Evolutionary conservation across 2,329 filamentous ascomycete species (phyloP).

Genomic region (Alternaria gansuensis): DNA sequence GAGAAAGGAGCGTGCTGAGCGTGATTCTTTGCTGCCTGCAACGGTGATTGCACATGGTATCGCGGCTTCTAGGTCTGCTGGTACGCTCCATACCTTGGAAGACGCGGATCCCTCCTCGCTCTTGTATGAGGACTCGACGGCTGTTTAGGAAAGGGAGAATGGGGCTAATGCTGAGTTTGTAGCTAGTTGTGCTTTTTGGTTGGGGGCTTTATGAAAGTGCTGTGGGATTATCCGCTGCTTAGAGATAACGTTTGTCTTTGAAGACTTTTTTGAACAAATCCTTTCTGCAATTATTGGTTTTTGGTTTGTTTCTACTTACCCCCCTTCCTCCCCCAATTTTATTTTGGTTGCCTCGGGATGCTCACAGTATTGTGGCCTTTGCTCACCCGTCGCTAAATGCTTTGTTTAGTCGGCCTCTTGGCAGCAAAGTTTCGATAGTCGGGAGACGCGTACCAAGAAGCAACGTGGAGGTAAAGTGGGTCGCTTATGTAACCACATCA

Average conservation of each 20-base stretch:
- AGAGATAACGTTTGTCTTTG: too few species aligned
- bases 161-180: neutral
- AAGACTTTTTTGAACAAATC: too few species aligned
- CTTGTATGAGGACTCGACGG: neutral
- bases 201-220: too few species aligned
- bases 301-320: too few species aligned
- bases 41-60: neutral
- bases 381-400: too few species aligned
- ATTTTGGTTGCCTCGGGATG: too few species aligned
- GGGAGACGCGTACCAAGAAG: neutral
- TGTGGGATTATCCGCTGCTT: too few species aligned
- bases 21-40: neutral
- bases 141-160: neutral
- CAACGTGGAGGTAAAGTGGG: slow-evolving; percentile 6
- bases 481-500: slow-evolving; percentile 3
- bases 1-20: neutral
- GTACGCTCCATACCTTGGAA: neutral
- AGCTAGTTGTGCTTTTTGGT: neutral
- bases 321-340: too few species aligned
- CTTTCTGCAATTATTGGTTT: too few species aligned
- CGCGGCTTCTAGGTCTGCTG: neutral
- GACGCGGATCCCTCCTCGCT: neutral
- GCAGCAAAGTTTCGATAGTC: too few species aligned
- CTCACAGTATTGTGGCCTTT: too few species aligned
- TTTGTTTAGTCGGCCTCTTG: too few species aligned